Conservation (phyloP, 768 basidiomycete genomes). For the Psilocybe sp. region DNA sequence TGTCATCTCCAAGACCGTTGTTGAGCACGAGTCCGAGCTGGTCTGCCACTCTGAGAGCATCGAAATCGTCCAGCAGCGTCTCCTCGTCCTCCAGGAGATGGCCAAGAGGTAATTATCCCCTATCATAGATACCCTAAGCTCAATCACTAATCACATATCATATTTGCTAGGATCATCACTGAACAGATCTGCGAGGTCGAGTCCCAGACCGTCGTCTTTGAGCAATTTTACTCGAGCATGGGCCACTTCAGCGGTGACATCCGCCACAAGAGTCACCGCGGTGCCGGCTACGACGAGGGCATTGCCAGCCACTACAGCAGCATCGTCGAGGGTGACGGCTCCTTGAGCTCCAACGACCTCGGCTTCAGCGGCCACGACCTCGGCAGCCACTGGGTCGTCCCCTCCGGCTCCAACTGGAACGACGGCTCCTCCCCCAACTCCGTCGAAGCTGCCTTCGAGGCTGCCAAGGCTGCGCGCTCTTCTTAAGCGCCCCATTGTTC, state of each 20-base stretch:
- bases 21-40: constrained; percentile 29
- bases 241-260: constrained; percentile 36
- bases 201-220: constrained; percentile 42
- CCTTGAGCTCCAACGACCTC: constrained; percentile 33
- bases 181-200: constrained; percentile 50
- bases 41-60: constrained; percentile 37
- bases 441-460: constrained; percentile 31
- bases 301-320: constrained; percentile 31
- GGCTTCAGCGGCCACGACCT: constrained; percentile 36
- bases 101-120: constrained; percentile 32
- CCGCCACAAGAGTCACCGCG: constrained; percentile 30
- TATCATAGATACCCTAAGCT: not conserved
- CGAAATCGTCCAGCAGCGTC: constrained; percentile 44
- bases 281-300: constrained; percentile 35
- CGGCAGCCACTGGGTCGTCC: constrained; percentile 32
- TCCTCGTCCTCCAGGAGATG: too few species aligned
- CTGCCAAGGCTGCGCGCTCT: constrained; percentile 25
- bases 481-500: too few species aligned
- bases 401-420: constrained; percentile 40
- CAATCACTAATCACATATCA: not conserved
- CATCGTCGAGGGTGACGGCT: constrained; percentile 32
- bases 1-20: constrained; percentile 20
- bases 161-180: constrained; percentile 38
- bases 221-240: too few species aligned
- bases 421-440: constrained; percentile 19